phyloP scores from a whole-genome alignment of 2,329 filamentous ascomycete genomes.

The Aureobasidium sp. region DNA sequence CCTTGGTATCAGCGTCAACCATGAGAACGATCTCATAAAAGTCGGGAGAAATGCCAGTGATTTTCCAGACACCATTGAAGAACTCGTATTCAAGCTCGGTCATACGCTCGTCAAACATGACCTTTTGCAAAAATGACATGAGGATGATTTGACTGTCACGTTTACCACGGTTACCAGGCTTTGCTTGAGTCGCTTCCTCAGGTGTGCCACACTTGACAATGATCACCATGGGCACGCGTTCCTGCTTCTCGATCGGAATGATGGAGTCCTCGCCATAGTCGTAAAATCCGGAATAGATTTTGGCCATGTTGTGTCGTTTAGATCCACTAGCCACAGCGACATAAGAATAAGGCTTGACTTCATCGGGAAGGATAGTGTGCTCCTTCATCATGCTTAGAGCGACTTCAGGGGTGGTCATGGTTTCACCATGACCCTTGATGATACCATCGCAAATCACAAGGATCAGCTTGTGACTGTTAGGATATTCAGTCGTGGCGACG shows the following conservation, averaged over 20 bases:
- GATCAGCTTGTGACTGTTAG: constrained; percentile 97
- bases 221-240: constrained; percentile 95
- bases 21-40: constrained; percentile 98
- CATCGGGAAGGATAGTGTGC: constrained; percentile 67
- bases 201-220: constrained; percentile 94
- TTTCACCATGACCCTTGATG: constrained; percentile 92
- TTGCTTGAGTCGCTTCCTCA: constrained; percentile 70
- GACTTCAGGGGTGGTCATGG: constrained; percentile 80
- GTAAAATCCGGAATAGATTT: constrained; percentile 96
- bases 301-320: constrained; percentile 99
- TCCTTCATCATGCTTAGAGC: constrained; percentile 93
- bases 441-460: constrained; percentile 95
- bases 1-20: constrained; percentile 98
- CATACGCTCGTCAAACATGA: constrained; percentile 99
- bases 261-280: constrained; percentile 79
- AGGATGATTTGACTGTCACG: constrained; percentile 98
- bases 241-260: constrained; percentile 80
- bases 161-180: constrained; percentile 96
- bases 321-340: constrained; percentile 92
- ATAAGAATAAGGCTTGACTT: constrained; percentile 88
- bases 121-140: constrained; percentile 99
- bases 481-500: constrained; percentile 94
- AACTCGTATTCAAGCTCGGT: constrained; percentile 98
- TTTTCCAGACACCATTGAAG: constrained; percentile 98
- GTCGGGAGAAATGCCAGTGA: constrained; percentile 95